Percentiles rank a stretch among this genome's conserved stretches.
These are phyloP conservation scores for Pulveroboletus ravenelii DNA, from an alignment of 768 basidiomycete genomes.

Conservation along the genomic window DNA sequence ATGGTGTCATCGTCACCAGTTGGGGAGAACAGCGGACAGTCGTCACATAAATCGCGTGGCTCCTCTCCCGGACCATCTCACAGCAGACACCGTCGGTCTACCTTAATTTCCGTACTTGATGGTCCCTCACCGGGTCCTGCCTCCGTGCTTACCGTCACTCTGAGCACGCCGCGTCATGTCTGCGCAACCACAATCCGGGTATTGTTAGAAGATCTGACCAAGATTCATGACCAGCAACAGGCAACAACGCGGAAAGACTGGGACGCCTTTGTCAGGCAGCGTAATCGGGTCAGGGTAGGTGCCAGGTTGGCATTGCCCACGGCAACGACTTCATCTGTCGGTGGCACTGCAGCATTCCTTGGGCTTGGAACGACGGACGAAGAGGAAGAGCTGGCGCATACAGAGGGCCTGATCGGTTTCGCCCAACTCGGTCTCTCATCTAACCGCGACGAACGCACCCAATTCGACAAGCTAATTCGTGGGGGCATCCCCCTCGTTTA, in stretches of 20 bases:
- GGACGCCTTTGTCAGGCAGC: slow-evolving; percentile 80
- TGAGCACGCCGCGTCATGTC: slow-evolving; percentile 65
- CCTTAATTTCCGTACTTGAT: slow-evolving; percentile 30
- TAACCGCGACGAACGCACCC: slow-evolving; percentile 65
- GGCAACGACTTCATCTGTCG: slow-evolving; percentile 21
- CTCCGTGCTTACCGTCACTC: slow-evolving; percentile 56
- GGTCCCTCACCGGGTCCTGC: slow-evolving; percentile 24
- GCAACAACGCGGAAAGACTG: slow-evolving; percentile 67
- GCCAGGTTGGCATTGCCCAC: slow-evolving; percentile 17
- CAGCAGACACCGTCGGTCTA: slow-evolving; percentile 41
- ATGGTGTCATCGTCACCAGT: slow-evolving; percentile 10
- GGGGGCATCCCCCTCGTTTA: slow-evolving; percentile 85
- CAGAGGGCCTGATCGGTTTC: slow-evolving; percentile 84
- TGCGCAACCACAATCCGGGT: slow-evolving; percentile 69
- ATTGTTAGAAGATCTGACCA: slow-evolving; percentile 72
- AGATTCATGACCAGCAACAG: slow-evolving; percentile 81
- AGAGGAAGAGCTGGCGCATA: slow-evolving; percentile 74
- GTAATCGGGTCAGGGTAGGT: slow-evolving; percentile 43
- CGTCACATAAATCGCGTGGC: slow-evolving; percentile 29
- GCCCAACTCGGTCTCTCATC: slow-evolving; percentile 80
- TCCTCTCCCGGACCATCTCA: slow-evolving; percentile 49
- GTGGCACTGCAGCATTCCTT: slow-evolving; percentile 60
- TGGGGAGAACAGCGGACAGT: slow-evolving; percentile 21
- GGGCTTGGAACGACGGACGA: slow-evolving; percentile 60
- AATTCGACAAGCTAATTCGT: slow-evolving; percentile 76